A percentile compares a stretch with the other conserved stretches of the same genome.
Evolutionary conservation across 2,329 filamentous ascomycete genomes (phyloP).

Genomic region (Scedosporium aurantiacum): DNA sequence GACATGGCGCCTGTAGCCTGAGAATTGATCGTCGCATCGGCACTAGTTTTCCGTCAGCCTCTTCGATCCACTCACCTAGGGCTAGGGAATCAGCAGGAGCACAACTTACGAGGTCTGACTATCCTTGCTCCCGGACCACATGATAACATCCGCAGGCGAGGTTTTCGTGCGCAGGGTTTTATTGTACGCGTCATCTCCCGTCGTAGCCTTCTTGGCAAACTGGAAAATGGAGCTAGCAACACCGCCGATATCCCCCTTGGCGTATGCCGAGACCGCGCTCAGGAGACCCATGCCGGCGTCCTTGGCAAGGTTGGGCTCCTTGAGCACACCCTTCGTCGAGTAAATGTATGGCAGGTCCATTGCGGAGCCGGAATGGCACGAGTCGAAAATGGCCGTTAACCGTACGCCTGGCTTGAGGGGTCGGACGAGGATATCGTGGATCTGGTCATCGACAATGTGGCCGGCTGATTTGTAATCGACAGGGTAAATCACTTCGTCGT

Average conservation of each 20-base stretch:
- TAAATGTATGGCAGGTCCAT: conserved; percentile 49
- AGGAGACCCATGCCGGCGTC: conserved; percentile 58
- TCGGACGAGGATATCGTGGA: conserved; percentile 53
- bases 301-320: conserved; percentile 62
- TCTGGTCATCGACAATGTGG: conserved; percentile 47
- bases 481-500: conserved; percentile 47
- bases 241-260: conserved; percentile 65
- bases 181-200: conserved; percentile 62
- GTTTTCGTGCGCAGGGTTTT: conserved; percentile 73
- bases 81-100: background rate
- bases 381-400: conserved; percentile 44
- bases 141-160: conserved; percentile 78
- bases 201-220: conserved; percentile 65
- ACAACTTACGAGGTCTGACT: conserved; percentile 57
- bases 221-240: conserved; percentile 65
- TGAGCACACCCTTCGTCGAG: conserved; percentile 59
- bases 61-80: background rate
- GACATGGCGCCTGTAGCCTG: conserved; percentile 90
- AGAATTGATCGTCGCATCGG: conserved; percentile 70
- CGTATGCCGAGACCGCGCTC: conserved; percentile 61
- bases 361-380: conserved; percentile 46
- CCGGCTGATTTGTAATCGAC: conserved; percentile 42
- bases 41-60: conserved; percentile 34
- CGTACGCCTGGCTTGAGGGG: conserved; percentile 57
- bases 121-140: conserved; percentile 89